Base-by-base conservation (phyloP, 352 stramenopile genomes). In the Phytopythium cucurbitacearum region DNA sequence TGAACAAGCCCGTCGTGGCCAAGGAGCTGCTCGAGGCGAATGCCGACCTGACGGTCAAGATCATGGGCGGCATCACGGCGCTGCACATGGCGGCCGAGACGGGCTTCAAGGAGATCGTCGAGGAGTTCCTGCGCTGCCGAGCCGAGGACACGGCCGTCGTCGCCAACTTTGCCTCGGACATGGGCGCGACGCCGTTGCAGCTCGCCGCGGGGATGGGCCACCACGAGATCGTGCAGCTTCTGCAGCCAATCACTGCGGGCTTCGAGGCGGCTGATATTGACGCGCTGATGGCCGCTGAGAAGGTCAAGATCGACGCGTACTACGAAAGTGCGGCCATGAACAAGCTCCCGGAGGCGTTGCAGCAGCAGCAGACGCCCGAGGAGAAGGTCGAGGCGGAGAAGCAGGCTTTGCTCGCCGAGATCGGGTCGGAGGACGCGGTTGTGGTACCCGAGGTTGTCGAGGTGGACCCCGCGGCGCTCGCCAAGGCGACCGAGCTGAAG, bases 81-180 rank as follows among this genome's bases (percentile, higher is more conserved):
- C 53, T 93, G 13, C 82, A 91, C 55, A 89, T 93, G 60, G 78
- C 82, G 9, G 74, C 82, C 8, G 82, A 93, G 55, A 87, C 78
- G 6, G 82, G 80, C 13, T 87, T 82, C 57, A 57, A 51, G 3
- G 78, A 87, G 41, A 68, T 91, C 28, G 67, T 89, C 7, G 44
- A 76, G 59, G 60, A 70, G 53, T 84, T 93, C 52, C 55, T 91
- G 7, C 59, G 64, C 32, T 65, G 56, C 48, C 77, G 78, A 4
- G 16, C 48, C 0, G 71, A 87, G 33, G 77, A 89, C 49, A 65
- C 72, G 3, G 62, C 65, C 36, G 57, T 57, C 34, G 63, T 79
- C 15, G 78, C 82, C 34, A 93, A 89, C 59, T 36, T 62, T 52
- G 58, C 61, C 37, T 88, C 82, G 41, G 73, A 89, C 28, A 71